These are phyloP conservation scores for Cryptococcus wingfieldii DNA, from an alignment of 1,284 basidiomycete species.

Conservation along the genomic window DNA sequence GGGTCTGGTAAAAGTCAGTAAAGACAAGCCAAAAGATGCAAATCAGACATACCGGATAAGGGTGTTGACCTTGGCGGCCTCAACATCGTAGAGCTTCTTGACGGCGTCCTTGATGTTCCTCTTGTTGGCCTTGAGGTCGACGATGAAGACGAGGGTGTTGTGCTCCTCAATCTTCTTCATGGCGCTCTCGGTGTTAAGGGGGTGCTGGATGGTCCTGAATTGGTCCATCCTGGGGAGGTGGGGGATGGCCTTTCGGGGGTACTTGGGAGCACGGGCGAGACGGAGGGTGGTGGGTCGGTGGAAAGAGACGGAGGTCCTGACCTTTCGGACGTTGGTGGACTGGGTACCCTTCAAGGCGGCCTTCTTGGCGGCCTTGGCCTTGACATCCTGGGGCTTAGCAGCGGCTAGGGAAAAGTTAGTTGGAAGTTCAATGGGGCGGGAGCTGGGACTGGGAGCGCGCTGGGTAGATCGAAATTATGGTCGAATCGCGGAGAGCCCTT, in stretches of 20 bases:
- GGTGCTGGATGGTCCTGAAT: constrained; percentile 84
- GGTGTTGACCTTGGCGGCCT: constrained; percentile 95
- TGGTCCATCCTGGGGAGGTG: constrained; percentile 98
- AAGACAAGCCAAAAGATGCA: not conserved
- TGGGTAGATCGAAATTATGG: not conserved
- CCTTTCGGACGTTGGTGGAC: constrained; percentile 74
- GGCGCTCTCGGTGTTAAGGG: constrained; percentile 57
- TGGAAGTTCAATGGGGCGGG: not conserved
- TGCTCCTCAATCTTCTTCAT: constrained; percentile 97
- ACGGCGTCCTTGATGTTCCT: constrained; percentile 98
- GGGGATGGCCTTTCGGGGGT: constrained; percentile 88
- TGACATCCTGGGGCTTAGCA: constrained; percentile 56
- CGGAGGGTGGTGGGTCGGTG: constrained; percentile 93
- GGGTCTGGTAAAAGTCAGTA: constrained; percentile 57
- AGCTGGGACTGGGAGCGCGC: not conserved
- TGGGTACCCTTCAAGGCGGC: constrained; percentile 85
- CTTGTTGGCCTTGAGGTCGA: constrained; percentile 94
- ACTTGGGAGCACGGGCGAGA: constrained; percentile 78
- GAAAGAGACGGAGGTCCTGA: constrained; percentile 84
- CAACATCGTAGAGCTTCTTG: constrained; percentile 97
- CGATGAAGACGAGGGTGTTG: constrained; percentile 98
- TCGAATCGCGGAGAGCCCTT: not conserved
- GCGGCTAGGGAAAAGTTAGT: constrained; percentile 24
- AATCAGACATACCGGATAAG: constrained; percentile 75
- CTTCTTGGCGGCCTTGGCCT: constrained; percentile 95